These are phyloP conservation scores for Phytophthora capsici DNA, from an alignment of 352 stramenopile species.

Conservation along the genomic window DNA sequence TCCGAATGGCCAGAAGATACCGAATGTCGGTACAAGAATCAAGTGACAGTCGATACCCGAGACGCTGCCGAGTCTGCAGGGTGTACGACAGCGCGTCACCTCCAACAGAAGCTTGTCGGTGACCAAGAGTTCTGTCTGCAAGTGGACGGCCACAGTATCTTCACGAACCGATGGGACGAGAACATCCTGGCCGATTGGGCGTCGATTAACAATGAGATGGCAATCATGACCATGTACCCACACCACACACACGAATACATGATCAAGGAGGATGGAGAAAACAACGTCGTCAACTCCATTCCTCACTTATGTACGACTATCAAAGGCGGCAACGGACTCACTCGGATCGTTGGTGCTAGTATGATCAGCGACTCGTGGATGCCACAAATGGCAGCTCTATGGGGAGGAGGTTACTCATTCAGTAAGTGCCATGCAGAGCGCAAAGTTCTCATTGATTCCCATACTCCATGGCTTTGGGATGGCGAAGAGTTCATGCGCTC, in stretches of 20 bases:
- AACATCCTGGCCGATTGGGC: constrained; percentile 72
- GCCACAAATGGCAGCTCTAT: constrained; percentile 71
- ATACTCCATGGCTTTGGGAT: constrained; percentile 78
- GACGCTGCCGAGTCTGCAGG: constrained; percentile 71
- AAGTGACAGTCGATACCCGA: constrained; percentile 72
- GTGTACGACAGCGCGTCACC: constrained; percentile 71
- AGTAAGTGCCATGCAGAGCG: constrained; percentile 82
- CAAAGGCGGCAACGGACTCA: constrained; percentile 51
- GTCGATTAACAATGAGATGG: constrained; percentile 80
- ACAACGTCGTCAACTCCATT: constrained; percentile 60
- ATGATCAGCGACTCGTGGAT: constrained; percentile 72
- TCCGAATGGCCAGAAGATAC: constrained; percentile 62
- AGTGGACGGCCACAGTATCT: constrained; percentile 83
- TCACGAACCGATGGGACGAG: constrained; percentile 82
- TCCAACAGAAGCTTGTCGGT: constrained; percentile 73
- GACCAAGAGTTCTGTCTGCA: constrained; percentile 83
- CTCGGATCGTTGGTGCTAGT: constrained; percentile 73
- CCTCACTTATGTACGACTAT: constrained; percentile 77
- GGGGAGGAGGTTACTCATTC: constrained; percentile 78
- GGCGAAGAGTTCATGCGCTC: constrained; percentile 70
- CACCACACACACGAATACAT: constrained; percentile 76
- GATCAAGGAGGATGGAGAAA: constrained; percentile 76
- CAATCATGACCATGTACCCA: constrained; percentile 74
- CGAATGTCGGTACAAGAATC: constrained; percentile 62
- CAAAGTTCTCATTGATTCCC: constrained; percentile 66